A percentile compares a stretch with the other conserved stretches of the same genome.
These are phyloP conservation scores for Elsinoe ampelina DNA, from an alignment of 2,329 filamentous ascomycete species.

Conservation along the genomic window DNA sequence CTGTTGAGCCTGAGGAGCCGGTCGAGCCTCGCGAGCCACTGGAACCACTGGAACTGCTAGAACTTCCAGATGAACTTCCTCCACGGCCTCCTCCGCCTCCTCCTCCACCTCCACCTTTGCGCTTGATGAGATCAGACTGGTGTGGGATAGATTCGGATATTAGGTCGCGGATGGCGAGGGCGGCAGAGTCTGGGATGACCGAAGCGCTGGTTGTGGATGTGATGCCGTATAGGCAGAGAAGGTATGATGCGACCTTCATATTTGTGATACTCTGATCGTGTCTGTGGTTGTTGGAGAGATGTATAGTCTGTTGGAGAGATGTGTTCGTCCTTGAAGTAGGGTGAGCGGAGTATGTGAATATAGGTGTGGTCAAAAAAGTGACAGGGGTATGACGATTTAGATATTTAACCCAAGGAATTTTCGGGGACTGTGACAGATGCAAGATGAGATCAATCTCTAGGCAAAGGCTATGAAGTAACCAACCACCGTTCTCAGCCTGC, in stretches of 20 bases:
- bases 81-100: neutral
- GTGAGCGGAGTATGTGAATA: slow-evolving; percentile 15
- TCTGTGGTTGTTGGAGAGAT: neutral
- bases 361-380: slow-evolving; percentile 27
- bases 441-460: slow-evolving; percentile 7
- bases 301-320: neutral
- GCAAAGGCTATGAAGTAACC: slow-evolving; percentile 7
- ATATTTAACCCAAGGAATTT: slow-evolving; percentile 6
- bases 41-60: neutral
- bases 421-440: neutral
- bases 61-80: neutral
- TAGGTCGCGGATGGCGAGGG: neutral
- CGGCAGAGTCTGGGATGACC: slow-evolving; percentile 1
- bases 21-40: neutral
- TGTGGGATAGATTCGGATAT: neutral
- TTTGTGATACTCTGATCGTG: neutral
- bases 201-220: neutral
- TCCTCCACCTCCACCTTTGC: slow-evolving; percentile 7
- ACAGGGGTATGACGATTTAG: slow-evolving; percentile 1
- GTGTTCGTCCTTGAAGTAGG: neutral
- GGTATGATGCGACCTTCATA: slow-evolving; percentile 1
- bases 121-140: slow-evolving; percentile 1
- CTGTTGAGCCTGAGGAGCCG: neutral
- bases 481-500: neutral
- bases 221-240: slow-evolving; percentile 11